Evolutionary conservation across 352 stramenopile species (phyloP), one percentile per base, ranked within the genome.

Genomic region (Plasmopara viticola): DNA sequence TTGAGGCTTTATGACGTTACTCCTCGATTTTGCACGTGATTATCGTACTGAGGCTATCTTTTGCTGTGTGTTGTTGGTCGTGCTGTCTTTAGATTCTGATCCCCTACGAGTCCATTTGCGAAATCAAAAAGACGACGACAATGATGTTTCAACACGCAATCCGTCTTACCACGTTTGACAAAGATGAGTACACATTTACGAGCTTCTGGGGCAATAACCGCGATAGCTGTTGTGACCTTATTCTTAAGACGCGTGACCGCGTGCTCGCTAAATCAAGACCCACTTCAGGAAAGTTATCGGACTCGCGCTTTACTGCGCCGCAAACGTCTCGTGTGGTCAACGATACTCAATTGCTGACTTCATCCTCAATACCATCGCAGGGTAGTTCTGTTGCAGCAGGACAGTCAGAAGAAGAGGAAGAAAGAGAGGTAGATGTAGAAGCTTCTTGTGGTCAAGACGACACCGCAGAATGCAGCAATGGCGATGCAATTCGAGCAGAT

Each of bases 201-300:
- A 87, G 78, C 49, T 94, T 94, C 43, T 94, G 83, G 83, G 80
- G 84, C 25, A 83, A 68, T 46, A 89, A 92, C 51, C 75, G 80
- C 39, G 84, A 94, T 64, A 67, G 48, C 39, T 94, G 81, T 63
- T 90, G 77, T 44, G 76, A 90, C 7, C 56, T 94, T n/a, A 80
- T 94, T 30, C 37, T 58, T 10, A 69, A 74, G 58, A 86, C 81
- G n/a, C 78, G 77, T 28, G 57, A 82, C 31, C 76, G 68, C 25
- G 70, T 85, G 34, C 42, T 88, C 10, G 39, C 35, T 4, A 64
- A 72, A 40, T 45, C 73, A 17, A 60, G 49, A 0, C 60, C 54
- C 12, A 58, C 56, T 51, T 34, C 39, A 43, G 51, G 34, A 8
- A 65, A 53, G 9, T 46, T 49, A 9, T 51, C 51, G 35, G 33